A percentile compares a stretch with the other conserved stretches of the same genome.
phyloP scores from a whole-genome alignment of 176 grass and related monocot genomes.

The Hyparrhenia diplandra region DNA sequence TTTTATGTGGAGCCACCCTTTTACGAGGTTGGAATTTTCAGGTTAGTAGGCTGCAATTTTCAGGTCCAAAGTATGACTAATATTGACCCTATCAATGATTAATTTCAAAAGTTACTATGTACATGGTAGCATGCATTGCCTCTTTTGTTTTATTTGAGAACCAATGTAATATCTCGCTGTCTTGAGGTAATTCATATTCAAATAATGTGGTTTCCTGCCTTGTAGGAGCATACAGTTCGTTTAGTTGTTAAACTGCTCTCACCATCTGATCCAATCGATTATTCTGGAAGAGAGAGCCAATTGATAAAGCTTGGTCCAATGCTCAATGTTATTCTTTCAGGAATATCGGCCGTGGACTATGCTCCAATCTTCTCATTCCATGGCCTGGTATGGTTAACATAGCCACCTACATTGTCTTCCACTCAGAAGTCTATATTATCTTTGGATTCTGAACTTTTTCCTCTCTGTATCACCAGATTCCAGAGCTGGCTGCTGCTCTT shows the following conservation, averaged over 20 bases:
- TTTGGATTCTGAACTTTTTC: constrained; percentile 14
- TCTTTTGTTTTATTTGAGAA: neutral
- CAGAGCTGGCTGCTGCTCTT: constrained; percentile 84
- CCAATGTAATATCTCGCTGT: neutral
- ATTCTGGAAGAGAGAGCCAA: constrained; percentile 54
- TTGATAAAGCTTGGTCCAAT: constrained; percentile 85
- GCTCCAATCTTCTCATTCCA: constrained; percentile 95
- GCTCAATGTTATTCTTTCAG: constrained; percentile 93
- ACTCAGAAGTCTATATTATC: constrained; percentile 27
- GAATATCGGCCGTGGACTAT: constrained; percentile 87
- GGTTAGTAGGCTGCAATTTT: constrained; percentile 38
- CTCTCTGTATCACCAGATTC: constrained; percentile 46
- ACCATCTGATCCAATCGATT: constrained; percentile 61
- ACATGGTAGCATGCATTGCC: neutral
- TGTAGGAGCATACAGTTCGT: constrained; percentile 82
- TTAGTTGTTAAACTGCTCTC: constrained; percentile 90
- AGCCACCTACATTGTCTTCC: constrained; percentile 8
- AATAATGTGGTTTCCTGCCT: constrained; percentile 23
- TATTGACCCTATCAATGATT: constrained; percentile 5
- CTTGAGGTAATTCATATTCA: constrained; percentile 14
- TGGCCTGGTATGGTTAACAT: constrained; percentile 70
- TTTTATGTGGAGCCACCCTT: constrained; percentile 92
- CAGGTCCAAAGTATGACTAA: neutral
- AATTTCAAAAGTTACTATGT: neutral
- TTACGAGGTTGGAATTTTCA: constrained; percentile 97